Evolutionary conservation across 345 rosid genomes (phyloP), one percentile per base, ranked within the genome.

Genomic region (Atalantia buxifolia): DNA sequence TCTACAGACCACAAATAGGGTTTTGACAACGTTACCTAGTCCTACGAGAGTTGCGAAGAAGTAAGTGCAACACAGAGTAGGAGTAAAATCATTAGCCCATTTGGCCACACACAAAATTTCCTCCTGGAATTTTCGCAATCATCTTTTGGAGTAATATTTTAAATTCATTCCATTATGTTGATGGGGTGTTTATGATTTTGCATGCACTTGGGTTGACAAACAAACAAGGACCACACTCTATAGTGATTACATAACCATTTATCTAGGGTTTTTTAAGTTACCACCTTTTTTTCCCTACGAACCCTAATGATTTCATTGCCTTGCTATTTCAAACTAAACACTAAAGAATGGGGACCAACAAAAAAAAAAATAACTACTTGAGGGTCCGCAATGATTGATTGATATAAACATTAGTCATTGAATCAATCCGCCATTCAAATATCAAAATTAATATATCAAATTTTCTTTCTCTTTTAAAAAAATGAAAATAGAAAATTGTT

Each of bases 101-200:
- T 69, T 62, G 65, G 35, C 57, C 74, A 35, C 16, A 25, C 35
- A n/a, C 38, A 57, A 76, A 31, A 22, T 18, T 53, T 7, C 22
- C 33, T 18, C 38, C 5, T 27, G 64, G 30, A 12, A 60, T 60
- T 60, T 60, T 60, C 30, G 9, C 13, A 10, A 24, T 60, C 30
- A n/a, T 9, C 18, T 13, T 13, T 45, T 13, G 50, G 18, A 13
- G 50, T 13, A 53, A 53, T n/a, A 50, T 4, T 3, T 27, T 10
- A n/a, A 40, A 68, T 68, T 38, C 21, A 21, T 9, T n/a, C 4
- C 55, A 38, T 24, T 68, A 2, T 18, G 0, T 53, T 53, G 50
- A 45, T 45, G 50, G 22, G 30, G 30, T 25, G 55, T 25, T 73
- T 25, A 57, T 25, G 66, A 81, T 75, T 64, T 67, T 77, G 81